A percentile compares a stretch with the other conserved stretches of the same genome.
These are phyloP conservation scores for Phialocephala subalpina DNA, from an alignment of 2,329 filamentous ascomycete genomes.

Conservation along the genomic window DNA sequence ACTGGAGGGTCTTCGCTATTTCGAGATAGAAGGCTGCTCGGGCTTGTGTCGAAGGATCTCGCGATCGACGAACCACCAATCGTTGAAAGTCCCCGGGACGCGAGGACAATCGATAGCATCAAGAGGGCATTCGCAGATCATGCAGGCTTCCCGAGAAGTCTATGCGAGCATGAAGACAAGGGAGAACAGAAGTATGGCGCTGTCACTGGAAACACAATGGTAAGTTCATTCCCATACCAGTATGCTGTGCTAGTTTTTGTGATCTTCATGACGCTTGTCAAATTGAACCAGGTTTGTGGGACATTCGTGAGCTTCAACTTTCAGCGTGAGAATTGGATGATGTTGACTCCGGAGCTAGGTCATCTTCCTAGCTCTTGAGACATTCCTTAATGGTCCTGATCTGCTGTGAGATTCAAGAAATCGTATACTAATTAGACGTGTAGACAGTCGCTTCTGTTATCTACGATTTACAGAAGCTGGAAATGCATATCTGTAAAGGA, in stretches of 20 bases:
- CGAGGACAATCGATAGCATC: slow-evolving; percentile 21
- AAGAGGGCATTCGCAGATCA: slow-evolving; percentile 38
- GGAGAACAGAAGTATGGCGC: slow-evolving; percentile 6
- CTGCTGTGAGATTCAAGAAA: too few species aligned
- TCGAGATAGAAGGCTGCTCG: slow-evolving; percentile 6
- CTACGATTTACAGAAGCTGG: slow-evolving; percentile 32
- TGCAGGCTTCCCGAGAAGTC: slow-evolving; percentile 32
- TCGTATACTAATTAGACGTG: neutral
- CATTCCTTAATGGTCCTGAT: too few species aligned
- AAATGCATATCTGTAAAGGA: neutral
- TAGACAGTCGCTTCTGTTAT: slow-evolving; percentile 39
- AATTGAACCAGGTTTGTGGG: too few species aligned
- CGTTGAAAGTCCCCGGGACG: neutral
- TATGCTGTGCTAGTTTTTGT: neutral
- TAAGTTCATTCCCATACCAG: neutral
- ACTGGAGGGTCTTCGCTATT: slow-evolving; percentile 30
- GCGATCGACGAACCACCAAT: neutral
- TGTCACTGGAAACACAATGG: neutral
- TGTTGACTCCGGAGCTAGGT: too few species aligned
- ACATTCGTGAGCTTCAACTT: too few species aligned
- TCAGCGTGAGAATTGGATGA: too few species aligned
- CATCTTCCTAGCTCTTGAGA: too few species aligned
- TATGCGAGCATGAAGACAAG: slow-evolving; percentile 36
- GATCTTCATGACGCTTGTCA: too few species aligned
- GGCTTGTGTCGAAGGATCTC: neutral